Base-by-base conservation (phyloP, 2,329 filamentous ascomycete species). In the Aureobasidium sp. region DNA sequence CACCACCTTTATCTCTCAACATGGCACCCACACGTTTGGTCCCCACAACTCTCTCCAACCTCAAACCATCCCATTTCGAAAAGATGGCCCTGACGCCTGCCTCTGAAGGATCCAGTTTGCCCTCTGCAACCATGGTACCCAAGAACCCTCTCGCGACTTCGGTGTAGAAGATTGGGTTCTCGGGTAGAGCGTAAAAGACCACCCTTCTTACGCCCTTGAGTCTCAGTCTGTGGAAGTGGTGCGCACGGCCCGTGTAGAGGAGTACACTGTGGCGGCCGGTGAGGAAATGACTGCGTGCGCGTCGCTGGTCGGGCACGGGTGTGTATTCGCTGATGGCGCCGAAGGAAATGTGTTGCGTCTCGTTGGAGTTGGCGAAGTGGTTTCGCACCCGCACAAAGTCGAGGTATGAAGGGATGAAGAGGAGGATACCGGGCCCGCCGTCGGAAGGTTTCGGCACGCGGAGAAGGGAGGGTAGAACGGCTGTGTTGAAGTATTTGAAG, bases 301-400 rank as follows among this genome's bases (percentile, higher is more conserved):
- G 85, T 43, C 90, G 87, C 31, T 91, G 87, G 65, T 95, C 90
- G 8, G 85, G 82, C 8, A 87, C 78, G 47, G 88, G 84, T 0
- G 89, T 88, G 73, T 97, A 97, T 74, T 99, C 94, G 61, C 88
- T 92, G 38, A 99, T 87, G 33, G 86, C 84, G 57, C 90, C 92
- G 71, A 96, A 95, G 0, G 86, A 78, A 63, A 86, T 73, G 63
- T 84, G 78, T 27, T 76, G 74, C 3, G 80, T 81, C 50, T 78
- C 74, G 0, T 77, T 69, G 0, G 86, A 85, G 31, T 85, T 91
- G 57, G 91, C 85, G 68, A 99, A 92, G 75, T 92, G 89, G 76
- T 97, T 99, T 58, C 94, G 85, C 62, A 99, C 81, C 43, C 92
- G 88, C 45, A 96, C 88, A 72, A 97, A 97, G 76, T 99, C 94